phyloP scores from a whole-genome alignment of 352 stramenopile genomes.

The Phytophthora megakarya region DNA sequence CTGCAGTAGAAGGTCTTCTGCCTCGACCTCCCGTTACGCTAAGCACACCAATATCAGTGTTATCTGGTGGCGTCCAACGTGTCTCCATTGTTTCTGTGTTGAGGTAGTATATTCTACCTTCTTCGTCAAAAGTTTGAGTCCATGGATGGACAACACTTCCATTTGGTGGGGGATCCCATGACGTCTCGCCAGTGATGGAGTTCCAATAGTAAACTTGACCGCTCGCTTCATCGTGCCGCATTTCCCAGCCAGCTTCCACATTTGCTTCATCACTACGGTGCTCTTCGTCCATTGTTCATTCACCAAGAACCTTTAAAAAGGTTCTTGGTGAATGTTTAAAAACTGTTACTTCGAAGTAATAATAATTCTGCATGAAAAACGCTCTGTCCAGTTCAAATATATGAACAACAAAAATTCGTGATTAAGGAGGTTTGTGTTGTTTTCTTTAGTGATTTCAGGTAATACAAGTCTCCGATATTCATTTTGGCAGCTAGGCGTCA shows the following conservation, averaged over 20 bases:
- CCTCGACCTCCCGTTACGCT: constrained; percentile 20
- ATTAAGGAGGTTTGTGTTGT: neutral
- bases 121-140: constrained; percentile 51
- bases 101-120: constrained; percentile 52
- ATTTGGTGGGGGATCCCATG: constrained; percentile 45
- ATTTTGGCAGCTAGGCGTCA: neutral
- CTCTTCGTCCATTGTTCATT: constrained; percentile 24
- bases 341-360: no score
- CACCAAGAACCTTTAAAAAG: constrained; percentile 21
- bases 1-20: constrained; percentile 52
- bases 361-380: no score
- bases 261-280: neutral
- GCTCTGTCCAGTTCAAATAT: no score
- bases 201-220: constrained; percentile 61
- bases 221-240: constrained; percentile 48
- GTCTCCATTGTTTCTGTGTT: constrained; percentile 63
- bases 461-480: neutral
- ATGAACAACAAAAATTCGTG: no score
- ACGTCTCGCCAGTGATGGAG: constrained; percentile 51
- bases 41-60: constrained; percentile 3
- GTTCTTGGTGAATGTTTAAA: no score
- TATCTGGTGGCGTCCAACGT: constrained; percentile 44
- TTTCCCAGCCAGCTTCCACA: constrained; percentile 43
- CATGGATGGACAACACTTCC: constrained; percentile 26
- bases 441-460: neutral